These are phyloP conservation scores for Micractinium sp. DNA, from an alignment of 139 green algal species.

Conservation along the genomic window DNA sequence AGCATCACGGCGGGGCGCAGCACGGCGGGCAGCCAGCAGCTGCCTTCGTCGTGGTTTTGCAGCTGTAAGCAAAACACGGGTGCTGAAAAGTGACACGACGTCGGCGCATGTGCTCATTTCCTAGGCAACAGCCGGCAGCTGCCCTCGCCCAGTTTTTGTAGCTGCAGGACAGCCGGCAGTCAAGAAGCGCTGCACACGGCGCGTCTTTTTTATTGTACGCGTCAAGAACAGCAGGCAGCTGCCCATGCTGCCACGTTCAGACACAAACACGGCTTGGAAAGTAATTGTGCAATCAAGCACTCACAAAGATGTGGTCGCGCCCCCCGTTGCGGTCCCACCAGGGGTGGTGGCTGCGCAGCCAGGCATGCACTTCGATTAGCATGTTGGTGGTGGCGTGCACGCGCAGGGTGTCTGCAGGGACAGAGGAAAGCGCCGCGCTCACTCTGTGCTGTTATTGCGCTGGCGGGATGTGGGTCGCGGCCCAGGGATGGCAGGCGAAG, in stretches of 20 bases:
- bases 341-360: slow-evolving; percentile 46
- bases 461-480: too few relatives aligned
- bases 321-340: slow-evolving; percentile 66
- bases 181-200: too few relatives aligned
- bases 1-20: slow-evolving; percentile 50
- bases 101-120: too few relatives aligned
- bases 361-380: slow-evolving; percentile 46
- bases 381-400: slow-evolving; percentile 5
- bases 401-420: not conserved
- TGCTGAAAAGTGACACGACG: not conserved
- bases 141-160: not conserved
- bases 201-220: too few relatives aligned
- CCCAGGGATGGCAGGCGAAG: too few relatives aligned
- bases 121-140: too few relatives aligned
- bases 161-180: not conserved
- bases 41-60: slow-evolving; percentile 56
- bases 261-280: too few relatives aligned
- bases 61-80: slow-evolving; percentile 4
- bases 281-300: too few relatives aligned
- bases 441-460: too few relatives aligned
- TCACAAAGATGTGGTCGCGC: slow-evolving; percentile 66
- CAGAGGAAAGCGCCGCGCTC: too few relatives aligned
- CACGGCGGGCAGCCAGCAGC: slow-evolving; percentile 55
- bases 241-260: too few relatives aligned
- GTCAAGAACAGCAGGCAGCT: too few relatives aligned